Evolutionary conservation across 1,284 basidiomycete species (phyloP).

Genomic region (Pseudozyma sp.): DNA sequence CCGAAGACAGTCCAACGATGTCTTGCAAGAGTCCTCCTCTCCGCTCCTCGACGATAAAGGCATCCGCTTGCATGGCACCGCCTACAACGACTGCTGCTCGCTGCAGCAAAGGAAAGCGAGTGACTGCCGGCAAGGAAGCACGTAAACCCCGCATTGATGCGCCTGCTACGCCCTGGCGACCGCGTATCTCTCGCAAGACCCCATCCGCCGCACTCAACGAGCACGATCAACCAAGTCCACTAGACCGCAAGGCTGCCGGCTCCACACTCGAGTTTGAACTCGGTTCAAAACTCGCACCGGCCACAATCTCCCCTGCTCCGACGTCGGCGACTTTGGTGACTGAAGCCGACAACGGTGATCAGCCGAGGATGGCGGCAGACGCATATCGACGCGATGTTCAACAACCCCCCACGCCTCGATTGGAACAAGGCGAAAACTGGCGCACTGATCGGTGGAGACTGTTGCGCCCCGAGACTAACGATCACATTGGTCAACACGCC

Average conservation of each 20-base stretch:
- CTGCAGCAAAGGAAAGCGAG: slow-evolving; percentile 11
- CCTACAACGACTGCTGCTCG: not conserved
- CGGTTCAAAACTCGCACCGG: slow-evolving; percentile 6
- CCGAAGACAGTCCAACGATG: slow-evolving; percentile 7
- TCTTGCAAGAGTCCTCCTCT: slow-evolving; percentile 7
- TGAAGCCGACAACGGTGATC: slow-evolving; percentile 10
- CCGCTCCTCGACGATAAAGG: not conserved
- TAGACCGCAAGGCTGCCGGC: slow-evolving; percentile 22
- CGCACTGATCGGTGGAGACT: slow-evolving; percentile 16
- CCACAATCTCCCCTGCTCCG: slow-evolving; percentile 17
- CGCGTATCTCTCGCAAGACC: slow-evolving; percentile 28
- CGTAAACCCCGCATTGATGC: slow-evolving; percentile 12
- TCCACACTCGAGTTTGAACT: slow-evolving; percentile 17
- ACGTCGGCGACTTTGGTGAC: slow-evolving; percentile 29
- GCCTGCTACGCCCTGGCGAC: slow-evolving; percentile 38
- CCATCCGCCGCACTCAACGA: slow-evolving; percentile 5
- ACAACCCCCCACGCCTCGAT: slow-evolving; percentile 4
- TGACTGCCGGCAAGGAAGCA: slow-evolving; percentile 14
- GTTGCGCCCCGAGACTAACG: slow-evolving; percentile 7
- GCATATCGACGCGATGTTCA: slow-evolving; percentile 20
- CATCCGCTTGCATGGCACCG: not conserved
- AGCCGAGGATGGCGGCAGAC: slow-evolving; percentile 4
- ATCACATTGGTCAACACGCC: not conserved
- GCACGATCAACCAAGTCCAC: slow-evolving; percentile 21
- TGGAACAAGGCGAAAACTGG: slow-evolving; percentile 22